A percentile compares a stretch with the other conserved stretches of the same genome.
Evolutionary conservation across 2,329 filamentous ascomycete genomes (phyloP).

Genomic region (Domatiomyces globalis): DNA sequence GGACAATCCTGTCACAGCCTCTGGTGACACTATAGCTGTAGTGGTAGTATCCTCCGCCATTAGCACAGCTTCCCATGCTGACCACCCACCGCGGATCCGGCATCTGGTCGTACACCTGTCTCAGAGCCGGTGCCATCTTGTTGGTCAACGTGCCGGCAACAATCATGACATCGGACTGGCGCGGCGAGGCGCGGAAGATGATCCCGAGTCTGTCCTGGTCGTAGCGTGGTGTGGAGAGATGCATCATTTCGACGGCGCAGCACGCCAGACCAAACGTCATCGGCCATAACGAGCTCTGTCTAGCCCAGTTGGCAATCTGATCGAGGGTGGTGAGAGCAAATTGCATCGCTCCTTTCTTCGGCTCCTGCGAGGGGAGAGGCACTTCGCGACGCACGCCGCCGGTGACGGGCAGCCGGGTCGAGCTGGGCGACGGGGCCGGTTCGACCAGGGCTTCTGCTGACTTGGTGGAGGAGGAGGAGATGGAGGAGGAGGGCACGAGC

Average conservation of each 20-base stretch:
- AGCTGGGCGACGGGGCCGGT: constrained; percentile 26
- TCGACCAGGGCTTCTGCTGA: constrained; percentile 30
- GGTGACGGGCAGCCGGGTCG: constrained; percentile 18
- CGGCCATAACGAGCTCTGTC: constrained; percentile 74
- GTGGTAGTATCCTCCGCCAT: constrained; percentile 76
- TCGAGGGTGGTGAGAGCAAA: constrained; percentile 39
- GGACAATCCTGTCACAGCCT: constrained; percentile 62
- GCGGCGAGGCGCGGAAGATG: constrained; percentile 77
- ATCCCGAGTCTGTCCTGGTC: constrained; percentile 80
- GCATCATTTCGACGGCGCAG: constrained; percentile 89
- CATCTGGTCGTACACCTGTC: constrained; percentile 93
- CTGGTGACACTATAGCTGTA: constrained; percentile 68
- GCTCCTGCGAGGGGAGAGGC: constrained; percentile 35
- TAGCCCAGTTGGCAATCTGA: constrained; percentile 67
- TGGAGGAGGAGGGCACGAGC: constrained; percentile 25
- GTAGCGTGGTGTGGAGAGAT: constrained; percentile 73
- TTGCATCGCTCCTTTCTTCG: constrained; percentile 38
- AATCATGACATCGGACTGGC: constrained; percentile 86
- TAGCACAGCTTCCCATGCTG: constrained; percentile 73
- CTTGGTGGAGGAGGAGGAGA: constrained; percentile 28
- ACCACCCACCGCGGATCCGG: constrained; percentile 78
- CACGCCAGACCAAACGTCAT: constrained; percentile 81
- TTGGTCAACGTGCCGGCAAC: constrained; percentile 86
- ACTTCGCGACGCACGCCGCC: constrained; percentile 35
- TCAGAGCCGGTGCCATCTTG: constrained; percentile 85